Evolutionary conservation across 2,329 filamentous ascomycete species (phyloP), one percentile per base, ranked within the genome.

Genomic region (Pseudocercospora musae): DNA sequence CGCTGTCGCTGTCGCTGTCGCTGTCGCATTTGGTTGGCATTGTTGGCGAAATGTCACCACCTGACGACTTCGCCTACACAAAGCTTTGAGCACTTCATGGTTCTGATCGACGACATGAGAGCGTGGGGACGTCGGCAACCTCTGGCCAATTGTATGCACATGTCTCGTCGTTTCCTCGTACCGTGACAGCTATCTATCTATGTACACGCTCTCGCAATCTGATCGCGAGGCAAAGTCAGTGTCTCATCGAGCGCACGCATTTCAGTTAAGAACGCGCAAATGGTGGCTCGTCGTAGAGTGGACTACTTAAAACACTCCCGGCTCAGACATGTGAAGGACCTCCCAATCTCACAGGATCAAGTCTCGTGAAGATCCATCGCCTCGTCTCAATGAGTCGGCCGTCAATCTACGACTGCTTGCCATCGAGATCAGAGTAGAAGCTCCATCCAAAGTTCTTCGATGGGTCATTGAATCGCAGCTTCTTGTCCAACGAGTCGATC

Each of bases 381-480:
- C 25, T 52, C 23, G 25, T 7, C 48, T 52, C 23, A n/a, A 52
- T n/a, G 8, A 5, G 25, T 11, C 48, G 21, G 48, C 48, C 25
- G 48, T 11, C 44, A 48, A 20, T 50, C 53, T 58, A 48, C 29
- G 66, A 62, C 63, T 78, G 71, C 73, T 85, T 85, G 3, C 85
- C 85, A 57, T 88, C 86, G 59, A 88, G 69, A 72, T 86, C 85
- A 1, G 71, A 68, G 66, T 85, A 88, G 67, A 87, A 86, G 7
- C 84, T 76, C 73, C 81, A 85, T 2, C 84, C 81, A 75, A 88
- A 88, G 21, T 75, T 77, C 6, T 70, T 75, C 48, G 79, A 83
- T 4, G 84, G 80, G 71, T 88, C 85, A 60, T 87, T 88, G 70
- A 88, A 87, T 46, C 86, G 77, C 66, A 86, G 50, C 74, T 87